Percentiles rank a stretch among this genome's conserved stretches.
These are phyloP conservation scores for Pyrenophora teres DNA, from an alignment of 2,329 filamentous ascomycete genomes.

Conservation along the genomic window DNA sequence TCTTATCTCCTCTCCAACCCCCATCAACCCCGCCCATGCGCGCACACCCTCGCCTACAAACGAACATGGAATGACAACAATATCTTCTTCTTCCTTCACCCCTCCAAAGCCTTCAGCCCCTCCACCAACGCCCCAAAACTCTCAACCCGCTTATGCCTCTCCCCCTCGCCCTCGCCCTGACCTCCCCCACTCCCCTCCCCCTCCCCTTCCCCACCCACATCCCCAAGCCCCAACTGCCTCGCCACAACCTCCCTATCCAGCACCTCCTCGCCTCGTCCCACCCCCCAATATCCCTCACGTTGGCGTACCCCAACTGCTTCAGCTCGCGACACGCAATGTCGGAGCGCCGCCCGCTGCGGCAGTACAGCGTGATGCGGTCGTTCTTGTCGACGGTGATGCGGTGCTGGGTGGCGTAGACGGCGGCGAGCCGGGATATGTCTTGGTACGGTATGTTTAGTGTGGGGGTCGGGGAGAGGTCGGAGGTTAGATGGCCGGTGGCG, in stretches of 20 bases:
- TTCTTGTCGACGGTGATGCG: conserved; percentile 27
- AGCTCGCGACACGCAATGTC: conserved; percentile 40
- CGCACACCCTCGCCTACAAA: too few relatives aligned
- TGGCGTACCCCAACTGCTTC: conserved; percentile 33
- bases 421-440: conserved; percentile 35
- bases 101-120: conserved; percentile 36
- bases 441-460: conserved; percentile 48
- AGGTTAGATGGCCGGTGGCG: conserved; percentile 37
- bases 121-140: conserved; percentile 31
- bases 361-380: conserved; percentile 46
- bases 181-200: not conserved
- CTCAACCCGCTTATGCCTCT: conserved; percentile 26
- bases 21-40: too few relatives aligned
- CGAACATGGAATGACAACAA: too few relatives aligned
- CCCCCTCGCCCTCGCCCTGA: conserved; percentile 8
- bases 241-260: conserved; percentile 35
- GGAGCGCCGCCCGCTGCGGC: conserved; percentile 42
- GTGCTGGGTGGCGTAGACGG: conserved; percentile 22
- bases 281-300: conserved; percentile 44
- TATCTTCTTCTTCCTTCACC: conserved; percentile 5
- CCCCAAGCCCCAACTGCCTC: conserved; percentile 21
- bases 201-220: too few relatives aligned
- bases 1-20: too few relatives aligned
- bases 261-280: conserved; percentile 39
- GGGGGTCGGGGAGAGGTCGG: conserved; percentile 29